Conservation (phyloP, 257 asterid species). For the Primulina tabacum region DNA sequence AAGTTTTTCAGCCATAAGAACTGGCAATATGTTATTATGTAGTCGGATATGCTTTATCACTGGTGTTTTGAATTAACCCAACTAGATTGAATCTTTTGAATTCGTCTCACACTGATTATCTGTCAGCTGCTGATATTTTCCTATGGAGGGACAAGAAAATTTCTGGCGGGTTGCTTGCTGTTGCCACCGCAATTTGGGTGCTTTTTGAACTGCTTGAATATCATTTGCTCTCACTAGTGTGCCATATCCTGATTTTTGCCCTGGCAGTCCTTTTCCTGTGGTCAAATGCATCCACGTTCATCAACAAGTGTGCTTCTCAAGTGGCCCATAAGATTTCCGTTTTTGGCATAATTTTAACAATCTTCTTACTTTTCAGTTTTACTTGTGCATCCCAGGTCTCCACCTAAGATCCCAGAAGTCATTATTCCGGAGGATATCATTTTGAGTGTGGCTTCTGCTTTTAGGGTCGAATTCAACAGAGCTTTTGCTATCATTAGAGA, state of each 20-base stretch:
- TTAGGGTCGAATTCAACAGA: conserved; percentile 70
- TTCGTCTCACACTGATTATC: neutral
- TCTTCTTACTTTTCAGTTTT: conserved; percentile 11
- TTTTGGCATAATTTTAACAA: neutral
- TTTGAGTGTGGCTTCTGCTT: conserved; percentile 66
- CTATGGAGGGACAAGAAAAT: conserved; percentile 92
- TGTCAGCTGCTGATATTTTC: conserved; percentile 86
- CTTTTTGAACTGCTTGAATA: conserved; percentile 86
- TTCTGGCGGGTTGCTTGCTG: conserved; percentile 71
- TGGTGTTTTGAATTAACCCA: neutral
- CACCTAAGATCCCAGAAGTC: conserved; percentile 79
- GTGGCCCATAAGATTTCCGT: neutral
- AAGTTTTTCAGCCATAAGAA: neutral
- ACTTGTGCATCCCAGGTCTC: conserved; percentile 49
- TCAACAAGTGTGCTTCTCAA: conserved; percentile 57
- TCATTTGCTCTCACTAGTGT: conserved; percentile 75
- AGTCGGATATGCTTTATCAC: neutral
- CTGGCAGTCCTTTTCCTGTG: conserved; percentile 71
- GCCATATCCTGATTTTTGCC: conserved; percentile 75
- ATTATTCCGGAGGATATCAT: conserved; percentile 68
- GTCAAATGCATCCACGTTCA: conserved; percentile 76
- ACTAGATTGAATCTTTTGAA: too few relatives aligned
- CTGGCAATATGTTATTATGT: neutral
- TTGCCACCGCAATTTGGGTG: conserved; percentile 85
- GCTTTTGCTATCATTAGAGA: conserved; percentile 64